Evolutionary conservation across 2,329 filamentous ascomycete species (phyloP).

Genomic region (Zymoseptoria ardabiliae): DNA sequence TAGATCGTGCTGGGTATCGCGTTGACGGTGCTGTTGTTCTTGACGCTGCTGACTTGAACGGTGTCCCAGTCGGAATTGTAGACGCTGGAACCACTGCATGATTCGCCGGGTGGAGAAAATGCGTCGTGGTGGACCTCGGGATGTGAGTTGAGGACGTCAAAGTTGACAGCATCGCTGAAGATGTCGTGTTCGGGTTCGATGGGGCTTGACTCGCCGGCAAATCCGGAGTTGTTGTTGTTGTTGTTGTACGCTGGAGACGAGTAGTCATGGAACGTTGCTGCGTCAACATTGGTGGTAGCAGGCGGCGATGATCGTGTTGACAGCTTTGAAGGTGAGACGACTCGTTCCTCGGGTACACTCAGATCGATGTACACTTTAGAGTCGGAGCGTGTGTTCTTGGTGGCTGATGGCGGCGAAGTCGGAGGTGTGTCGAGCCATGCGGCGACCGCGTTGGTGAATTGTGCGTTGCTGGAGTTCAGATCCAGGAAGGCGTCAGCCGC

Average conservation of each 20-base stretch:
- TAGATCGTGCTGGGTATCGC: constrained; percentile 70
- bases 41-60: constrained; percentile 15
- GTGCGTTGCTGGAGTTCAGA: constrained; percentile 18
- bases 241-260: constrained; percentile 12
- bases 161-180: constrained; percentile 17
- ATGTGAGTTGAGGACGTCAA: constrained; percentile 18
- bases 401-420: constrained; percentile 21
- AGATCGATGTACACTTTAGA: constrained; percentile 18
- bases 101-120: constrained; percentile 25
- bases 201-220: constrained; percentile 16
- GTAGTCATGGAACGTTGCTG: constrained; percentile 12
- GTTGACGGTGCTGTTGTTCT: constrained; percentile 11
- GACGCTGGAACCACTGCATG: constrained; percentile 21
- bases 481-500: constrained; percentile 25
- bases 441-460: constrained; percentile 16
- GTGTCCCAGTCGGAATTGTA: constrained; percentile 24
- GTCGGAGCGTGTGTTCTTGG: constrained; percentile 7
- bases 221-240: constrained; percentile 5
- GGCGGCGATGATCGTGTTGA: constrained; percentile 18
- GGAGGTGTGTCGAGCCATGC: constrained; percentile 28
- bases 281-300: constrained; percentile 3
- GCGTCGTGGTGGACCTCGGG: constrained; percentile 19
- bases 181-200: constrained; percentile 14
- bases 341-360: constrained; percentile 14
- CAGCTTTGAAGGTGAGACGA: constrained; percentile 21